Base-by-base conservation (phyloP, 768 basidiomycete species). In the Trametes elegans region DNA sequence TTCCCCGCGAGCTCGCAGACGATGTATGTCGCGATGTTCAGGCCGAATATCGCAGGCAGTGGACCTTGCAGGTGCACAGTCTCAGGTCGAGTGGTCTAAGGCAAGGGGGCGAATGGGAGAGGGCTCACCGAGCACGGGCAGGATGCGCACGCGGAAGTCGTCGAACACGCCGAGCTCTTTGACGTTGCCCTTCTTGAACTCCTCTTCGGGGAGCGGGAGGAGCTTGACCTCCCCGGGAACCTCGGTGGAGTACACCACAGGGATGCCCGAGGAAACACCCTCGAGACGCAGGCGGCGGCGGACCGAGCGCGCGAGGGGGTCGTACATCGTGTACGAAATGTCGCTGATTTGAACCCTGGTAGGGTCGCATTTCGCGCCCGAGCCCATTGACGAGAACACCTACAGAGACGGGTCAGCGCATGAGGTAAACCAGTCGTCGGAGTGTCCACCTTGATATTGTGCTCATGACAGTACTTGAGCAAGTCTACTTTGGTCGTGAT, bases 321-420 rank as follows among this genome's bases (percentile, higher is more conserved):
- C 97, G 65, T 98, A 96, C 35, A 91, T 79, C 0, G 97, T 98
- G 53, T 77, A 76, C 2, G 94, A 93, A 62, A 98, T 93, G 71
- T 98, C 96, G 59, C 87, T 88, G 53, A 98, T 97, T 70, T 98
- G 95, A 23, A 99, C 82, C 35, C 93, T 83, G 1, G 94, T 96
- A 0, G 97, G 95, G 70, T 99, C 97, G 63, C 81, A 82, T 73
- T 98, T 99, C 13, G 94, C 89, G 11, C 94, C 87, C 3, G 95
- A 91, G 26, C 97, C 97, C 93, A 99, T 97, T 23, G 93, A 93
- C 0, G 95, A 93, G 71, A 98, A 97, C 16, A 95, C 88, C 88
- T 90, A 26, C 27, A 4, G 45, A 23, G 5, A 10, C 9, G 38
- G 13, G 32, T 31, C 42, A 21, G 23, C 1, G 23, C 3, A 14